Evolutionary conservation across 2,329 filamentous ascomycete genomes (phyloP).

Genomic region (Rhynchosporium agropyri): DNA sequence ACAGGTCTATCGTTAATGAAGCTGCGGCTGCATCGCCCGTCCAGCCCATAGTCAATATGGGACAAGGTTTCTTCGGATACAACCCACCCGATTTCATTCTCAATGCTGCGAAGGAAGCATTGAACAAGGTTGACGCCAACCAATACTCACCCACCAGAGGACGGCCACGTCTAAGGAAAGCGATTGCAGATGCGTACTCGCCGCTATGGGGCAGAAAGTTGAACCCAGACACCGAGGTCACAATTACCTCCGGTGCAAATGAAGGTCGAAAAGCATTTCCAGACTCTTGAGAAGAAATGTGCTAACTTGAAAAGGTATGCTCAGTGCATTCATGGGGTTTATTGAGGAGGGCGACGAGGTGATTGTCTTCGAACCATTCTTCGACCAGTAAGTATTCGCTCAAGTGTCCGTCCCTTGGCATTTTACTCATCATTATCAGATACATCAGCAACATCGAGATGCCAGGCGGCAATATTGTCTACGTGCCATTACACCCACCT

Average conservation of each 20-base stretch:
- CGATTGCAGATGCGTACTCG: constrained; percentile 89
- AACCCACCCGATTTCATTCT: constrained; percentile 91
- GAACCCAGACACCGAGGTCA: constrained; percentile 89
- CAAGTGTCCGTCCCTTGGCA: neutral
- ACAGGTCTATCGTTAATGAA: constrained; percentile 67
- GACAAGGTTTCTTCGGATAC: constrained; percentile 81
- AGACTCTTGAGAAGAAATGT: neutral
- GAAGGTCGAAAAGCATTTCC: constrained; percentile 54
- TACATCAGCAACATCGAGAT: constrained; percentile 99
- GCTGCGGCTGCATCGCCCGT: constrained; percentile 63
- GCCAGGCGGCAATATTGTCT: constrained; percentile 92
- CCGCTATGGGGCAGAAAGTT: constrained; percentile 82
- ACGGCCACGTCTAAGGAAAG: constrained; percentile 86
- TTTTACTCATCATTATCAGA: constrained; percentile 43
- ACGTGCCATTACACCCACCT: constrained; percentile 92
- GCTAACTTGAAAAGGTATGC: constrained; percentile 63
- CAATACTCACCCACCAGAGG: constrained; percentile 98
- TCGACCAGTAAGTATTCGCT: constrained; percentile 72
- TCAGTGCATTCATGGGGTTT: constrained; percentile 97
- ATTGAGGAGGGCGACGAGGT: constrained; percentile 94
- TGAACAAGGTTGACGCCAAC: constrained; percentile 94
- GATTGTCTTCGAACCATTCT: constrained; percentile 97
- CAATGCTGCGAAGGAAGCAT: constrained; percentile 84
- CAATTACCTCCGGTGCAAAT: constrained; percentile 90
- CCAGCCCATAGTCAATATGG: constrained; percentile 67